Base-by-base conservation (phyloP, 257 asterid species). In the Solanum commersonii region DNA sequence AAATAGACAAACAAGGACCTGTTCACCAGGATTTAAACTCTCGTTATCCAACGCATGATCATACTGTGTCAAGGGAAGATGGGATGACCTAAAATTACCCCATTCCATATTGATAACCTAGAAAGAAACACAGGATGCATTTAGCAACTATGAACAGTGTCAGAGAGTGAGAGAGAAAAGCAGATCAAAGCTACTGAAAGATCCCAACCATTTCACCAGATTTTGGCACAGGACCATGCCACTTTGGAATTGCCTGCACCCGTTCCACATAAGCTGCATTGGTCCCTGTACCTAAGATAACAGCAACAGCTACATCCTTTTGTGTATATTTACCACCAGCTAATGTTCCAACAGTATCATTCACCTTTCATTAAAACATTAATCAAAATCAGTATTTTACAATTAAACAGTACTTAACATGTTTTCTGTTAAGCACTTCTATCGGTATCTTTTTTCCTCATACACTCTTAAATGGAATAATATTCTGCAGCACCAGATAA, bases 101-200 rank as follows among this genome's bases (percentile, higher is more conserved):
- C 99, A 96, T 88, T 96, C 99, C 98, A 95, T 96, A 87, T 96
- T 96, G 91, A 96, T 95, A 89, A 96, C 99, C 99, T 96, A 88
- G 86, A 89, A 22, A 78, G 31, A 16, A 38, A 60, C 60, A 76
- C 49, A 22, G 34, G 65, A 71, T 12, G 44, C 35, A 70, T 34
- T 83, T 33, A 68, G 40, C 84, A 44, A 65, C 34, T 83, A 82
- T 49, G 4, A 20, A 52, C 70, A 67, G 72, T 59, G 37, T n/a
- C 16, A 10, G 27, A 60, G 52, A 63, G 63, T 18, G 79, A 42
- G 20, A 60, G 37, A 79, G 49, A 87, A 27, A 79, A 46, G 23
- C n/a, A 67, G 23, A 68, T 29, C 37, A 31, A 44, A 71, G 87
- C 87, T 20, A 84, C 27, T 33, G 68, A 82, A 68, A 82, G 38